Evolutionary conservation across 1,284 basidiomycete genomes (phyloP), one percentile per base, ranked within the genome.

Genomic region (Apiotrichum brassicae): DNA sequence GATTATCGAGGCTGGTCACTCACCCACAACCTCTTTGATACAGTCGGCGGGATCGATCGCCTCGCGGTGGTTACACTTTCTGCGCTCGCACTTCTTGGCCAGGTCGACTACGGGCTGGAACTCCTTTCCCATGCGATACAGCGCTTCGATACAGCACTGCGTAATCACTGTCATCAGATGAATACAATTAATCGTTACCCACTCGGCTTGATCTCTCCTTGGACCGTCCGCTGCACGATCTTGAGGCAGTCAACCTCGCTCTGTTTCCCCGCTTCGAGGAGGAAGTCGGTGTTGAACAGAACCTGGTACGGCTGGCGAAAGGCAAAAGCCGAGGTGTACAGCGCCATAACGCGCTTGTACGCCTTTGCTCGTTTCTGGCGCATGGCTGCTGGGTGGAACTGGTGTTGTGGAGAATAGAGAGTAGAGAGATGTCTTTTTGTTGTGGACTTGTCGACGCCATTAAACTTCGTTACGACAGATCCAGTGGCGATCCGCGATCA

Each of bases 61-160:
- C 64, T 90, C 85, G 56, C 84, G 79, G 66, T 98, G 94, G 68
- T 97, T 97, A 70, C 94, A 98, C 73, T 87, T 88, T 55, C 94
- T 74, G 46, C 94, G 79, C 74, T 97, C 94, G 64, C 93, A 95
- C 1, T 76, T 80, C 74, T 97, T 97, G 1, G 94, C 93, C 37
- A 95, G 78, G 64, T 94, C 85, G 0, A 90, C 84, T 20, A 56
- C 81, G 1, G 78, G 71, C 64, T 94, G 89, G 26, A 79, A 78
- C 4, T 77, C 67, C 51, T 79, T 81, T 16, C 87, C 89, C 51
- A 84, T 79, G 2, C 86, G 77, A 72, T 95, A 97, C 2, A 97
- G 77, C 63, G 89, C 86, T 58, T 91, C 83, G 46, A 97, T 87
- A 66, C 85, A 91, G 68, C 92, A 97, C 69, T 95, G 92, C 0